Evolutionary conservation across 345 rosid genomes (phyloP).

Genomic region (Sisymbrium irio): DNA sequence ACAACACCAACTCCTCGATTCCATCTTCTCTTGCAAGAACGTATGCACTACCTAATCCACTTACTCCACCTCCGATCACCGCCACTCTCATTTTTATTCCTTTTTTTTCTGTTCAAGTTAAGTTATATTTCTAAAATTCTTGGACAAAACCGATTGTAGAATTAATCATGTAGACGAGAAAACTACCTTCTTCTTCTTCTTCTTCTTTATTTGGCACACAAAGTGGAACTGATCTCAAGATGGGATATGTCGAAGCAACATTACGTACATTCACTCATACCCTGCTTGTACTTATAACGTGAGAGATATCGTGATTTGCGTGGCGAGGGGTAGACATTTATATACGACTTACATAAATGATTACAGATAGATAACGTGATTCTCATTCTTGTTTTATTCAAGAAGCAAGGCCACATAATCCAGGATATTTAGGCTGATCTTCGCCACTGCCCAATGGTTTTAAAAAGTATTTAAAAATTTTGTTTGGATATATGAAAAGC

Average conservation of each 20-base stretch:
- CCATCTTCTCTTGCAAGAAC: constrained; percentile 44
- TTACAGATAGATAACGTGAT: not conserved
- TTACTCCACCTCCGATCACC: constrained; percentile 65
- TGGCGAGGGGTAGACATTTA: not conserved
- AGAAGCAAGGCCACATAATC: not conserved
- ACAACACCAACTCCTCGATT: constrained; percentile 47
- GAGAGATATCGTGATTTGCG: not conserved
- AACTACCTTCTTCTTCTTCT: not conserved
- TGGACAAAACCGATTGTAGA: not conserved
- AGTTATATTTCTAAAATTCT: not conserved
- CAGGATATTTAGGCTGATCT: not conserved
- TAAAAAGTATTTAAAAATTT: not conserved
- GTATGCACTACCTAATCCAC: constrained; percentile 61
- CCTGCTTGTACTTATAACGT: not conserved
- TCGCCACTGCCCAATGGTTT: not conserved
- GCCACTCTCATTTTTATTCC: constrained; percentile 45
- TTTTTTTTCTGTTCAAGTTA: not conserved
- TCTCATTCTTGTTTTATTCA: not conserved
- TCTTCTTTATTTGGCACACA: constrained; percentile 1
- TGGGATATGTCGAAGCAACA: not conserved
- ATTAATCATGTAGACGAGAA: not conserved
- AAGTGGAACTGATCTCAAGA: not conserved
- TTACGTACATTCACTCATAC: not conserved
- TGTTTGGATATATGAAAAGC: not conserved
- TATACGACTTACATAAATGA: not conserved